Evolutionary conservation across 2,329 filamentous ascomycete genomes (phyloP).

Genomic region (Calonectria montana): DNA sequence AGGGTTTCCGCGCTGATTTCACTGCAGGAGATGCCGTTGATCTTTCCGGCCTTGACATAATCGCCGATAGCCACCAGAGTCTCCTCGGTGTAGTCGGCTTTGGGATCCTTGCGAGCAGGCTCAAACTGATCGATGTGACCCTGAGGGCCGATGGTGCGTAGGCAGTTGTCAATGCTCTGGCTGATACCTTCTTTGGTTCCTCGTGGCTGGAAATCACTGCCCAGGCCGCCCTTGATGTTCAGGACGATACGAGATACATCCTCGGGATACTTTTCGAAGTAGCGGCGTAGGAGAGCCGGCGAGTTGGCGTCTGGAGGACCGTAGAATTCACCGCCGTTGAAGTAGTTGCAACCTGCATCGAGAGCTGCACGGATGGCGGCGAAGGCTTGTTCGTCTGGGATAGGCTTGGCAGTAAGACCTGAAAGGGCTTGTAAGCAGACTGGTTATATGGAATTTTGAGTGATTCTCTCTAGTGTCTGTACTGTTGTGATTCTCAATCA

Average conservation of each 20-base stretch:
- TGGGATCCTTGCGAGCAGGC: constrained; percentile 65
- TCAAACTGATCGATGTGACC: constrained; percentile 69
- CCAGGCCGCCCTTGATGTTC: constrained; percentile 67
- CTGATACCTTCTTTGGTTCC: constrained; percentile 63
- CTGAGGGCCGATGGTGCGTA: constrained; percentile 51
- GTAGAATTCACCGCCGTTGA: constrained; percentile 73
- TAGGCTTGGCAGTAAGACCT: constrained; percentile 36
- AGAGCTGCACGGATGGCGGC: constrained; percentile 65
- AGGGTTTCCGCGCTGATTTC: constrained; percentile 60
- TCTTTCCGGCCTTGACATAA: constrained; percentile 58
- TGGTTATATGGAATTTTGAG: not conserved
- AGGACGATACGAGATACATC: constrained; percentile 70
- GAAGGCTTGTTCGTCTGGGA: constrained; percentile 54
- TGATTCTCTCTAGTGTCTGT: constrained; percentile 13
- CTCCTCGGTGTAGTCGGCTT: constrained; percentile 57
- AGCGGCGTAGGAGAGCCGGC: constrained; percentile 67
- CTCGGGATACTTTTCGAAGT: constrained; percentile 70
- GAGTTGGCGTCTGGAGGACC: constrained; percentile 64
- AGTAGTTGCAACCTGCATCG: constrained; percentile 53
- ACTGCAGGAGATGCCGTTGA: constrained; percentile 60
- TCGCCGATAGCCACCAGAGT: constrained; percentile 57
- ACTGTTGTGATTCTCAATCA: too few species aligned
- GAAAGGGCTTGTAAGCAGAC: constrained; percentile 5
- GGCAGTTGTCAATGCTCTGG: constrained; percentile 65
- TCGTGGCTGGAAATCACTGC: constrained; percentile 53